Evolutionary conservation across 129 eudicot species (phyloP).

Genomic region (Pseudognaphalium luteoalbum): DNA sequence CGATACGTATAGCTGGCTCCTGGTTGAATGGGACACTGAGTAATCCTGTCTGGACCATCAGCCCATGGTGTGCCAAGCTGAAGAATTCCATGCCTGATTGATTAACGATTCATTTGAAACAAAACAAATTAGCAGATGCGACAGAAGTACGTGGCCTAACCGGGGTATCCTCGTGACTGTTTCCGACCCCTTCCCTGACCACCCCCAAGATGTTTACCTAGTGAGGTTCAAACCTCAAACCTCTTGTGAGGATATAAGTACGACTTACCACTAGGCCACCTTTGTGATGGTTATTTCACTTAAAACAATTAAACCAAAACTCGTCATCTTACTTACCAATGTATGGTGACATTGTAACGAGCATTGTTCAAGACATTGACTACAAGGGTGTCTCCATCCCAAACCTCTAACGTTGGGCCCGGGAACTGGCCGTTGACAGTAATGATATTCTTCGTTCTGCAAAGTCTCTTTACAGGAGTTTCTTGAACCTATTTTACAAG

Average conservation of each 20-base stretch:
- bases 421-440: conserved; percentile 53
- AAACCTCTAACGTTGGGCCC: conserved; percentile 35
- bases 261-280: too few species aligned
- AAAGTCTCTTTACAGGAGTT: conserved; percentile 44
- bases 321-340: conserved; percentile 43
- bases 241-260: too few species aligned
- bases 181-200: too few species aligned
- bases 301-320: too few species aligned
- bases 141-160: too few species aligned
- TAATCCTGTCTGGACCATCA: conserved; percentile 42
- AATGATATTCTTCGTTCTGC: conserved; percentile 46
- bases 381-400: conserved; percentile 50
- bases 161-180: too few species aligned
- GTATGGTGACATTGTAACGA: conserved; percentile 54
- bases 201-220: too few species aligned
- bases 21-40: conserved; percentile 59
- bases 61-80: conserved; percentile 75
- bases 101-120: neutral
- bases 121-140: too few species aligned
- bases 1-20: conserved; percentile 57
- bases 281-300: too few species aligned
- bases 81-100: conserved; percentile 58
- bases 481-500: conserved; percentile 9
- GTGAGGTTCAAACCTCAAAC: too few species aligned
- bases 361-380: conserved; percentile 51